These are phyloP conservation scores for Coprinopsis strossmayeri DNA, from an alignment of 768 basidiomycete species.

Conservation along the genomic window DNA sequence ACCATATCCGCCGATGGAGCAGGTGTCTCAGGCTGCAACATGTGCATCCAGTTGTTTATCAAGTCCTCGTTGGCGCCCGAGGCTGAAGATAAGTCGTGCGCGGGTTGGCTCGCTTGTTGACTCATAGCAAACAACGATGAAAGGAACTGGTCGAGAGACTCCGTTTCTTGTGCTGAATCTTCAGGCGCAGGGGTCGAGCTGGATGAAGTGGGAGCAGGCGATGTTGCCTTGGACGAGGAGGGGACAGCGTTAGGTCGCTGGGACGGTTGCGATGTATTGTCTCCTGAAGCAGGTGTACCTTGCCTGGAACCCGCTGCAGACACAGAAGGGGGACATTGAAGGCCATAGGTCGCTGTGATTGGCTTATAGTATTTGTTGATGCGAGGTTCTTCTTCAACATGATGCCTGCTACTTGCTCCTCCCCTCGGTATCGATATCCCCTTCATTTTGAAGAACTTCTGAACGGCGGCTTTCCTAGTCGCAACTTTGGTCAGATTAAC, in stretches of 20 bases:
- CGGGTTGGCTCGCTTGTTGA: background rate
- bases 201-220: background rate
- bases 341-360: conserved; percentile 25
- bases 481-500: conserved; percentile 55
- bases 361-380: conserved; percentile 26
- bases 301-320: conserved; percentile 1
- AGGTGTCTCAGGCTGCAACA: background rate
- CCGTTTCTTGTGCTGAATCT: background rate
- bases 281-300: background rate
- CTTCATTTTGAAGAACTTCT: conserved; percentile 32
- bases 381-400: conserved; percentile 6
- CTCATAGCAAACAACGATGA: conserved; percentile 6
- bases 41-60: conserved; percentile 7
- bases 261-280: background rate
- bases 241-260: background rate
- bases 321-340: conserved; percentile 4
- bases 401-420: conserved; percentile 2
- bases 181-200: conserved; percentile 6
- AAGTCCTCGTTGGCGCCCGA: background rate
- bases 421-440: background rate
- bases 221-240: background rate
- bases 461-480: conserved; percentile 53
- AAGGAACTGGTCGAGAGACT: conserved; percentile 1
- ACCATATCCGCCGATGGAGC: background rate
- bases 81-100: background rate